Base-by-base conservation (phyloP, 257 asterid genomes). In the Solanum chilense region DNA sequence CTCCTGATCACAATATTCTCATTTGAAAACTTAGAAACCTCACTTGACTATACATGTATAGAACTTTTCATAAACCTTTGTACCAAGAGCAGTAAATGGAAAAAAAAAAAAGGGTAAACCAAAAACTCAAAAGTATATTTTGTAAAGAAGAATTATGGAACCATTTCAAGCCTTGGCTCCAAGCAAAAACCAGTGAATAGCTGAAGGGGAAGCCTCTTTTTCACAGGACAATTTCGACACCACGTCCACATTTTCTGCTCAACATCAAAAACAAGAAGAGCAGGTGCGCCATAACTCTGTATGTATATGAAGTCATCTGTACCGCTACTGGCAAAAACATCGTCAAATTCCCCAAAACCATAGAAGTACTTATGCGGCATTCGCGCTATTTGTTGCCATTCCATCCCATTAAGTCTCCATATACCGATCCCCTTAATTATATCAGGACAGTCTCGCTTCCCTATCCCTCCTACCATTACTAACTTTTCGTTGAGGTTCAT, bases 131-230 rank as follows among this genome's bases (percentile, higher is more conserved):
- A 27, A 68, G 76, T 69, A 69, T 3, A 69, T 29, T 14, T 69
- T 69, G 23, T 69, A 15, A 69, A 69, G 76, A 69, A 69, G 42
- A 70, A 71, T 71, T 33, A 71, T 33, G 78, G 78, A 71, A 9
- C 25, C 14, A 71, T 71, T 71, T 86, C 88, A 45, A 86, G 88
- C 84, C 88, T 44, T 5, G 88, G 88, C 27, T 71, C 58, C 27
- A 86, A 86, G 75, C 84, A 86, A 86, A 86, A 86, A 35, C 88
- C 84, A 44, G 88, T 42, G 15, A 86, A 86, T 18, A 86, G 52
- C 58, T 86, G 88, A 47, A 86, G 88, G 18, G 88, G 74, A 73
- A 47, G 37, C 14, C 60, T 49, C 14, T 35, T 86, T 47, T 45
- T 52, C 27, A 73, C 70, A 5, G 88, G 88, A 39, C 71, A 86